Evolutionary conservation across 441 rosid genomes (phyloP), one percentile per base, ranked within the genome.

Genomic region (Populus hybrid): DNA sequence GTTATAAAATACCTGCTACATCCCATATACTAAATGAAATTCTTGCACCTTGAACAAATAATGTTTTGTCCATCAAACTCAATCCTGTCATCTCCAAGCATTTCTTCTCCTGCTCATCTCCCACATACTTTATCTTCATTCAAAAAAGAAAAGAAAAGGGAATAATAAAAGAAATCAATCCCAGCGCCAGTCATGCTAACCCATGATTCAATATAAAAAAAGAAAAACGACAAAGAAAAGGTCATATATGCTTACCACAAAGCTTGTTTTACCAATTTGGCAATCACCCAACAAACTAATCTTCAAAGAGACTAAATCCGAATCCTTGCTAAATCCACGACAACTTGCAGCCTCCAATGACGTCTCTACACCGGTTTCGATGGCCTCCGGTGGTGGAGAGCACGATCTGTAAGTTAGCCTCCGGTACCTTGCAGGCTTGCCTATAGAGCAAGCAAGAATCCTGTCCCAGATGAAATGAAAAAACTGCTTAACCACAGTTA

Each of bases 1-100:
- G 50, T 5, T 11, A 61, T n/a, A 19, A 76, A 74, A 64, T 74
- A 92, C 97, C 97, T 87, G 90, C 95, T 6, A 92, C 97, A 84
- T 94, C 98, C 98, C 98, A 94, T 77, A 94, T 85, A 83, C 91
- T 91, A 66, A 91, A 91, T 67, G 95, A 86, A 83, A 94, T 94
- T 69, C 91, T 88, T 67, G 92, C 97, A 30, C 88, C 97, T 83
- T 87, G 88, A 87, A 94, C 97, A 67, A 86, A 71, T 75, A 89
- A 81, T 67, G 97, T 93, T 83, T 94, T 94, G 78, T 91, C 92
- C 85, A 91, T 92, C 78, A 94, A 82, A 86, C 90, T 94, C 78
- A 94, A 80, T 61, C 97, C 98, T 21, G 83, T 30, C 97, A 94
- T 89, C 84, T 89, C 85, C 84, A 93, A 76, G 80, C 92, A 73